Evolutionary conservation across 2,329 filamentous ascomycete species (phyloP), one percentile per base, ranked within the genome.

Genomic region (Canariomyces notabilis): DNA sequence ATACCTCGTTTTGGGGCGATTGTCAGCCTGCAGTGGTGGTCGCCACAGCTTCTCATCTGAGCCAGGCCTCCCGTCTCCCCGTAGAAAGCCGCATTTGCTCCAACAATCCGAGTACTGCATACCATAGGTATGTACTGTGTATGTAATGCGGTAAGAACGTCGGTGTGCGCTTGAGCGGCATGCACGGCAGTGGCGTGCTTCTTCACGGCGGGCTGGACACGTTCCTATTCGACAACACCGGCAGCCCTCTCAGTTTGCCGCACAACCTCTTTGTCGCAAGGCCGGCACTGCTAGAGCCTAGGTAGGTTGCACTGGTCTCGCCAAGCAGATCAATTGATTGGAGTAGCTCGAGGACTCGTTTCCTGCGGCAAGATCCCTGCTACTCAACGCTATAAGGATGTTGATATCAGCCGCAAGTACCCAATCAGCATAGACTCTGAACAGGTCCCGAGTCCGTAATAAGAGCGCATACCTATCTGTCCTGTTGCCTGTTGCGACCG

Each of bases 351-450:
- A 22, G 21, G 34, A 34, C 42, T 29, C 39, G 18, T n/a, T n/a
- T n/a, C n/a, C n/a, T n/a, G n/a, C 48, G 40, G 14, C 39, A 44
- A 26, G 38, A 56, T 51, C 54, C 53, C 43, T 56, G 54, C 36
- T 36, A 15, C 15, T 23, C 22, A 32, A 54, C 33, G 50, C 48
- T 56, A 56, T 55, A 55, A 29, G 21, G 32, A 46, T 26, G 22
- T 48, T 49, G 41, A 50, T 36, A 38, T 37, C 29, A 29, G 21
- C 35, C 16, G 34, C 11, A 14, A 19, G 33, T 15, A 23, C 34
- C 50, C 52, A 51, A 51, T 51, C 46, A 41, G 16, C n/a, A 36
- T 7, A 15, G n/a, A 15, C 19, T 8, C 29, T 12, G n/a, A 12
- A 43, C 12, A 18, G 34, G 26, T 20, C 37, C 32, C 38, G 35